phyloP scores from a whole-genome alignment of 352 stramenopile species.

The Pythium scleroteichum region DNA sequence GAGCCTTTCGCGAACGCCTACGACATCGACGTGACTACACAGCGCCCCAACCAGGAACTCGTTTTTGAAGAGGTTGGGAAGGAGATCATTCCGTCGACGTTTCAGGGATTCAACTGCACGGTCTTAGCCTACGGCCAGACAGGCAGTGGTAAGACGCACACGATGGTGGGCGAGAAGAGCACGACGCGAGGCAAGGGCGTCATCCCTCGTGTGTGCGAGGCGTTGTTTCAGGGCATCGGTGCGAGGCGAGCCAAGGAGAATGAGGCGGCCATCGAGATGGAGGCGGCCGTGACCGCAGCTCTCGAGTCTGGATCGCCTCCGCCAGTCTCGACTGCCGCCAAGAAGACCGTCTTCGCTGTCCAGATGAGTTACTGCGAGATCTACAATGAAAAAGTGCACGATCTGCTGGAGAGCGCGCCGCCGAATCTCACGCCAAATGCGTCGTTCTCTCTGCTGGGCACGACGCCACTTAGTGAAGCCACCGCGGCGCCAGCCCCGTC shows the following conservation, averaged over 20 bases:
- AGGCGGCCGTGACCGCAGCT: not conserved
- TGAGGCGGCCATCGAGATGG: slow-evolving; percentile 14
- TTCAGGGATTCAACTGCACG: slow-evolving; percentile 85
- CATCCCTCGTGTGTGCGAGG: slow-evolving; percentile 80
- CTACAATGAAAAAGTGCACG: slow-evolving; percentile 88
- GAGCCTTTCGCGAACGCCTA: slow-evolving; percentile 43
- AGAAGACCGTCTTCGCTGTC: slow-evolving; percentile 23
- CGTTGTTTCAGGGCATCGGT: slow-evolving; percentile 72
- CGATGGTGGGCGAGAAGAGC: slow-evolving; percentile 78
- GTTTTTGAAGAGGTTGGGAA: slow-evolving; percentile 79
- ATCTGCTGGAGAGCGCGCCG: slow-evolving; percentile 54
- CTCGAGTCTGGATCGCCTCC: not conserved
- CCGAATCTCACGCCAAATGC: slow-evolving; percentile 12
- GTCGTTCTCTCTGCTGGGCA: slow-evolving; percentile 34
- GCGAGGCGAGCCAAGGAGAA: slow-evolving; percentile 33
- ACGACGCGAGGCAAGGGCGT: slow-evolving; percentile 54
- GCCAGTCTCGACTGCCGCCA: slow-evolving; percentile 35
- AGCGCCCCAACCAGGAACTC: slow-evolving; percentile 65
- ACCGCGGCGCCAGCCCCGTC: slow-evolving; percentile 10
- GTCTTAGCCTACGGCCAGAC: slow-evolving; percentile 84
- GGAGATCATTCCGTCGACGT: slow-evolving; percentile 68
- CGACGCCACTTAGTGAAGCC: slow-evolving; percentile 11
- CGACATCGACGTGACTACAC: slow-evolving; percentile 41
- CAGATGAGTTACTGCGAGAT: slow-evolving; percentile 86
- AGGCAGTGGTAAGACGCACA: slow-evolving; percentile 82